These are phyloP conservation scores for Synchytrium microbalum DNA, from an alignment of 371 early-diverging fungal genomes.

Conservation along the genomic window DNA sequence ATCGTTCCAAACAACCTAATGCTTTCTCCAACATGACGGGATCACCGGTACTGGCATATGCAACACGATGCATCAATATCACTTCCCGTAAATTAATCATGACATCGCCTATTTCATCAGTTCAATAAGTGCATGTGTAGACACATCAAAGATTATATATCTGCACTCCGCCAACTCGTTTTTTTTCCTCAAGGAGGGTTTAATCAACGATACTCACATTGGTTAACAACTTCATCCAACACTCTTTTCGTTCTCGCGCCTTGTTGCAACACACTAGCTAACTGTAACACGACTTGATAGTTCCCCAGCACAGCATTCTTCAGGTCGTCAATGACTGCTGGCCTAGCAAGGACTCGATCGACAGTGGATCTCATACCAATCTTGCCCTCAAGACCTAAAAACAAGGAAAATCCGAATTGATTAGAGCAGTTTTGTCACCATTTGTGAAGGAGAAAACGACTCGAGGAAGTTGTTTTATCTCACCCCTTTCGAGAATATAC, in stretches of 20 bases:
- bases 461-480: not conserved
- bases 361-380: slow-evolving; percentile 40
- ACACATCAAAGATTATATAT: too few relatives aligned
- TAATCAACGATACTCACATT: slow-evolving; percentile 35
- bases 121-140: not conserved
- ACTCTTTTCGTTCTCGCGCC: slow-evolving; percentile 46
- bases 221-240: slow-evolving; percentile 52
- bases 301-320: slow-evolving; percentile 58
- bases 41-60: slow-evolving; percentile 40
- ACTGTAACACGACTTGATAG: slow-evolving; percentile 45
- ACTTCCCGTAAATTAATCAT: slow-evolving; percentile 56
- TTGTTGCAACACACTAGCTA: slow-evolving; percentile 45
- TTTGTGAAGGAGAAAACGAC: not conserved
- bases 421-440: too few relatives aligned
- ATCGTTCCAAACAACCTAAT: slow-evolving; percentile 52
- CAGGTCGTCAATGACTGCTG: slow-evolving; percentile 46
- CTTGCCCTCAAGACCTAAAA: slow-evolving; percentile 12
- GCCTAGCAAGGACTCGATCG: slow-evolving; percentile 53
- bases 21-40: slow-evolving; percentile 37
- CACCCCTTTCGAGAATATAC: slow-evolving; percentile 52
- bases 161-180: not conserved
- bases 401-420: not conserved
- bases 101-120: slow-evolving; percentile 41
- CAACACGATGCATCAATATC: slow-evolving; percentile 52
- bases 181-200: not conserved